phyloP scores from a whole-genome alignment of 768 basidiomycete genomes.

The Coprinopsis sp. region DNA sequence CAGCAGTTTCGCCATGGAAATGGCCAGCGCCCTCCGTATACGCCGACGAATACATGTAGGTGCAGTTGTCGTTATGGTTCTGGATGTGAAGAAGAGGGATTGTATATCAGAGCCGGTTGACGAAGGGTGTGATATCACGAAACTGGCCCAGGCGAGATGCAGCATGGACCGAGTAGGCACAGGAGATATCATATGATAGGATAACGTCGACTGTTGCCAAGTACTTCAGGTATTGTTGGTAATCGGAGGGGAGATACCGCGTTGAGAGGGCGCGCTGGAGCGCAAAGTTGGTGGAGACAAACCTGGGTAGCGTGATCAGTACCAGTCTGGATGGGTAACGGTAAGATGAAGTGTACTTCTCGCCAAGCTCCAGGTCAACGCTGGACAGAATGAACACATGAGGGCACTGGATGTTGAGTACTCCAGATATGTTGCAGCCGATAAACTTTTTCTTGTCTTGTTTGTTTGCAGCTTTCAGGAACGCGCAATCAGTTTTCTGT shows the following conservation, averaged over 20 bases:
- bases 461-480: constrained; percentile 21
- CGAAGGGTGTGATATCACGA: constrained; percentile 2
- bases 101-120: constrained; percentile 10
- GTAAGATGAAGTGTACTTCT: constrained; percentile 16
- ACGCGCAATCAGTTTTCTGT: constrained; percentile 19
- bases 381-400: constrained; percentile 20
- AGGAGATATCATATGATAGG: constrained; percentile 24
- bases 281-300: constrained; percentile 18
- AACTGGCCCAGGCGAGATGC: constrained; percentile 12
- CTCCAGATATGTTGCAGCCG: constrained; percentile 21
- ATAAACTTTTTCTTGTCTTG: constrained; percentile 25
- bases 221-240: not conserved
- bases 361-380: constrained; percentile 27
- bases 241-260: not conserved
- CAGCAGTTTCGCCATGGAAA: constrained; percentile 27
- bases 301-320: constrained; percentile 10
- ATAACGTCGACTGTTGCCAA: not conserved
- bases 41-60: constrained; percentile 18
- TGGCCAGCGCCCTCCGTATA: constrained; percentile 18
- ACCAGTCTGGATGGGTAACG: not conserved
- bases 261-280: constrained; percentile 12
- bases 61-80: constrained; percentile 24
- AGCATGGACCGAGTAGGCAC: constrained; percentile 18
- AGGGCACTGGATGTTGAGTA: constrained; percentile 22
- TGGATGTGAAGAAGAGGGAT: constrained; percentile 23